phyloP scores from a whole-genome alignment of 2,329 filamentous ascomycete species.

The Pseudopyricularia javanii region DNA sequence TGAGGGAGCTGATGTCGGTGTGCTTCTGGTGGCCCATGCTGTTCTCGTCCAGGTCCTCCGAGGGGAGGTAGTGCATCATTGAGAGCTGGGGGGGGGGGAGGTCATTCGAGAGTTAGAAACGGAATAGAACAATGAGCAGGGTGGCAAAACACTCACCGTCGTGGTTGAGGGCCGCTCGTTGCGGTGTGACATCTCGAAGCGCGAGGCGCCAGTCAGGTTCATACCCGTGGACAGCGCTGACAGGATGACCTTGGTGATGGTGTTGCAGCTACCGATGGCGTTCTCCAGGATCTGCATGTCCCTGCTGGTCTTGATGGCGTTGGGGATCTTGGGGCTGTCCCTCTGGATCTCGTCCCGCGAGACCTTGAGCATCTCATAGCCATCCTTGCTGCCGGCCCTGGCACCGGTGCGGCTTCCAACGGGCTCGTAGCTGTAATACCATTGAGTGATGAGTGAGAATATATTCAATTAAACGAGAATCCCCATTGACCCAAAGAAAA shows the following conservation, averaged over 20 bases:
- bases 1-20: constrained; percentile 43
- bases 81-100: constrained; percentile 17
- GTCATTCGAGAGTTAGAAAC: neutral
- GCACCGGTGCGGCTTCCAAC: constrained; percentile 35
- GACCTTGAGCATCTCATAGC: constrained; percentile 41
- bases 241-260: constrained; percentile 35
- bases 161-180: constrained; percentile 35
- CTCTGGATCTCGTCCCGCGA: constrained; percentile 37
- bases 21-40: constrained; percentile 42
- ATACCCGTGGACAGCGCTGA: constrained; percentile 35
- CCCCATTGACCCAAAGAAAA: neutral
- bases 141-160: constrained; percentile 12
- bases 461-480: neutral
- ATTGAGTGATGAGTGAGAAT: neutral
- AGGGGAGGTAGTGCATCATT: constrained; percentile 42
- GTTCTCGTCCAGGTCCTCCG: constrained; percentile 24
- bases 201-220: constrained; percentile 27
- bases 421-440: constrained; percentile 28
- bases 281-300: constrained; percentile 36
- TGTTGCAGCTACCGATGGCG: constrained; percentile 36
- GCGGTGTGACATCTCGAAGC: constrained; percentile 38
- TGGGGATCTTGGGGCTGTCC: constrained; percentile 30
- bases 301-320: constrained; percentile 32
- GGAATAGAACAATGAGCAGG: neutral
- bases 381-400: constrained; percentile 32